Percentiles rank a stretch among this genome's conserved stretches.
phyloP scores from a whole-genome alignment of 2,329 filamentous ascomycete genomes.

The Grosmannia clavigera region DNA sequence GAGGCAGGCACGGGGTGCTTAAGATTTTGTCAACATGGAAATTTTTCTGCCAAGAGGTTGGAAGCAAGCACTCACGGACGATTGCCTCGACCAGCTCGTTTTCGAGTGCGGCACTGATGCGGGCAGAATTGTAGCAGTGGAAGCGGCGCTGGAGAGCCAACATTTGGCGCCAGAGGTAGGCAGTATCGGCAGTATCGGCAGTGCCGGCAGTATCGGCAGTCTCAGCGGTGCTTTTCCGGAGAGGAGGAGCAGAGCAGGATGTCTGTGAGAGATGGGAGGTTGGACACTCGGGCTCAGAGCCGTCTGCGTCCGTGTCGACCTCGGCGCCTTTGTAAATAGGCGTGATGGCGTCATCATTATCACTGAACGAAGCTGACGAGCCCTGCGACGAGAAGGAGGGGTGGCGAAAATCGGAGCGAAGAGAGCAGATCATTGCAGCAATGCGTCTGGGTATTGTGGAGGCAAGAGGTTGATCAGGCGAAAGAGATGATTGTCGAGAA shows the following conservation, averaged over 20 bases:
- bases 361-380: constrained; percentile 11
- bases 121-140: constrained; percentile 31
- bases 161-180: constrained; percentile 29
- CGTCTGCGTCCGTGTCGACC: neutral
- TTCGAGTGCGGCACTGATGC: constrained; percentile 29
- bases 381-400: constrained; percentile 2
- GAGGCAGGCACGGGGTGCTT: constrained; percentile 19
- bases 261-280: neutral
- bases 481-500: neutral
- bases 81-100: constrained; percentile 21
- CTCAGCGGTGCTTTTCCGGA: constrained; percentile 14
- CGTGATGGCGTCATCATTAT: constrained; percentile 13
- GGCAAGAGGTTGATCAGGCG: neutral
- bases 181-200: constrained; percentile 20
- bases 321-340: neutral
- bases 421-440: neutral
- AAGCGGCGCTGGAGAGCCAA: constrained; percentile 27
- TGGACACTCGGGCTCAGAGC: neutral
- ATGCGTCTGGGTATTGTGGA: neutral
- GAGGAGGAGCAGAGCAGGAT: neutral
- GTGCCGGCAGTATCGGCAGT: constrained; percentile 11
- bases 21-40: neutral
- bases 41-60: neutral
- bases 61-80: constrained; percentile 21
- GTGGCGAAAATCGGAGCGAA: neutral